Conservation (phyloP, 257 asterid species). For the Eustoma russellianum region DNA sequence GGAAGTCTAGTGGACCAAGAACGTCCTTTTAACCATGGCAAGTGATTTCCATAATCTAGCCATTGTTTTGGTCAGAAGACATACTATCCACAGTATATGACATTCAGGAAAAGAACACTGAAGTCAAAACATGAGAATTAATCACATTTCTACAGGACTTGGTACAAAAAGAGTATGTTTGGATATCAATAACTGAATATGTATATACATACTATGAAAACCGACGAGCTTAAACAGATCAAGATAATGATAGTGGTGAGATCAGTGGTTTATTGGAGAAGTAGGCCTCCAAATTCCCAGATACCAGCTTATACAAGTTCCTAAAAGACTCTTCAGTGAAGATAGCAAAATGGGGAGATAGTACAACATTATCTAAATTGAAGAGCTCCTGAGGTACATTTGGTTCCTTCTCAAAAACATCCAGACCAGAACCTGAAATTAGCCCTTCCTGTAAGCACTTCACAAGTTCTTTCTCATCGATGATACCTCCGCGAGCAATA, state of each 20-base stretch:
- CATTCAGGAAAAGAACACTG: too few relatives aligned
- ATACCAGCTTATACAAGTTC: constrained; percentile 13
- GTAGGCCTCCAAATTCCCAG: constrained; percentile 53
- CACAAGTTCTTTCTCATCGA: constrained; percentile 32
- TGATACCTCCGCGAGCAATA: constrained; percentile 53
- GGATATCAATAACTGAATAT: neutral
- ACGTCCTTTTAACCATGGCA: too few relatives aligned
- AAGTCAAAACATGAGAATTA: too few relatives aligned
- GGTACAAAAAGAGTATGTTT: too few relatives aligned
- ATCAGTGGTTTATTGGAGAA: constrained; percentile 42
- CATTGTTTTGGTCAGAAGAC: too few relatives aligned
- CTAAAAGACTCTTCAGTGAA: constrained; percentile 19
- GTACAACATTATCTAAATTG: constrained; percentile 47
- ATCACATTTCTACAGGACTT: too few relatives aligned
- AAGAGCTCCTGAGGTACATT: constrained; percentile 24
- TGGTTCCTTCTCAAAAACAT: constrained; percentile 33
- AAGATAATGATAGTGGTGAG: constrained; percentile 19
- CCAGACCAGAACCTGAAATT: constrained; percentile 35
- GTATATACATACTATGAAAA: too few relatives aligned
- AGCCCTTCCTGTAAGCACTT: constrained; percentile 22
- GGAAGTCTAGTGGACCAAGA: too few relatives aligned
- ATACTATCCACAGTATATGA: too few relatives aligned
- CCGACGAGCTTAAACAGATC: constrained; percentile 12
- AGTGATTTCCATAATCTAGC: too few relatives aligned
- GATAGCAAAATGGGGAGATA: constrained; percentile 43